Evolutionary conservation across 495 filamentous ascomycete genomes (phyloP), one percentile per base, ranked within the genome.

Genomic region (Glutinoglossum americanum): DNA sequence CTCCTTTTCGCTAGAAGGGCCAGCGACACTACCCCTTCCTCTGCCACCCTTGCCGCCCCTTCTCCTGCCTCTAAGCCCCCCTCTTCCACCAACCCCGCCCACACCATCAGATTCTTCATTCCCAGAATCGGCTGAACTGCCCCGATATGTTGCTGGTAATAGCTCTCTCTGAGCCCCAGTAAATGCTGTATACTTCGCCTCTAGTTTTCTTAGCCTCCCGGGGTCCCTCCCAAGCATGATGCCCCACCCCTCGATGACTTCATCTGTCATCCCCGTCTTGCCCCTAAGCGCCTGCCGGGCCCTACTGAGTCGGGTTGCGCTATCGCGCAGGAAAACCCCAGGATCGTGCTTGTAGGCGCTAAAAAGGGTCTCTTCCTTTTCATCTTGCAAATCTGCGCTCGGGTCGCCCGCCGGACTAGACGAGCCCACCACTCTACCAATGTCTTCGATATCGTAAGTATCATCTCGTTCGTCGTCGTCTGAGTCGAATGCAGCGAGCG

Each of bases 391-490:
- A 8, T 73, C 69, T 56, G 63, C 56, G 41, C 37, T 61, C 58
- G 44, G 62, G 75, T 47, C 63, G 62, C 28, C 59, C 48, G 60
- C 67, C 32, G 74, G 63, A 9, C 70, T 68, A 35, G 74, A 67
- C 23, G 70, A 64, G 57, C 93, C 85, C 10, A 95, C 79, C 3
- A 85, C 85, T 11, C 89, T 87, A 57, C 92, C 92, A 6, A 96
- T 88, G 62, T 97, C 92, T 44, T 77, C 84, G 9, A 80, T 76
- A 63, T 98, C 92, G 68, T 98, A 98, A 1, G 92, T 97, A 65
- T 98, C 92, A 69, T 98, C 92, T 35, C 88, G 82, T 70, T 98
- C 92, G 69, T 98, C 92, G 64, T 96, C 90, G 62, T 95, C 92
- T 0, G 81, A 82, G 71, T 97, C 90, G 64, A 97, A 95, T 5